Evolutionary conservation across 2,329 filamentous ascomycete genomes (phyloP), one percentile per base, ranked within the genome.

Genomic region (Pseudogymnoascus sp.): DNA sequence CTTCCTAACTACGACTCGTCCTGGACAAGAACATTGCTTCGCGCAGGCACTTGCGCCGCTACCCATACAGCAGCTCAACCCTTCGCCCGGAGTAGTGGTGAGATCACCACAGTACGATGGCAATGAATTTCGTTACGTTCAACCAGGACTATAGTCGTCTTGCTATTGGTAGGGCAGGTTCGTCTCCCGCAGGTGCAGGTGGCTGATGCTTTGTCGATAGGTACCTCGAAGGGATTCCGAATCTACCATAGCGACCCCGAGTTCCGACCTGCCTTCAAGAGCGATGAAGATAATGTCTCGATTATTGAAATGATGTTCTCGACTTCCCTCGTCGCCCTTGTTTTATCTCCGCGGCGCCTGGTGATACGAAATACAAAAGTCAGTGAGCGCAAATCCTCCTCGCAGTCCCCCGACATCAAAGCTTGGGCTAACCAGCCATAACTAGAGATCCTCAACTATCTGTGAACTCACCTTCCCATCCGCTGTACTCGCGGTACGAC

Each of bases 251-350:
- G 93, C 68, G 95, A 97, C 69, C 93, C 95, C 0, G 59, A 61
- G 59, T 99, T 97, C 76, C 88, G 89, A 70, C 95, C 96, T 77
- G 92, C 93, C 73, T 97, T 95, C 76, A 93, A 93, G 74, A 95
- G 91, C 72, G 90, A 93, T 74, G 92, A 97, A 74, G 91, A 91
- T 65, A 96, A 97, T 76, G 93, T 99, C 63, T 90, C 92, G 57
- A 92, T 97, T 68, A 88, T 97, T 71, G 95, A 99, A 79, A 97
- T 97, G 93, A 86, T 99, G 68, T 99, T 99, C 77, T 97, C 93
- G 33, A 97, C 95, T 33, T 97, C 95, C 2, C 85, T 99, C 36
- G 93, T 99, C 64, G 95, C 95, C 62, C 83, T 97, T 63, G 93
- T 97, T 67, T 82, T 96, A 44, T 97, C 95, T 19, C 95, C 95